phyloP scores from a whole-genome alignment of 441 rosid genomes.

The Brassica hybrid region DNA sequence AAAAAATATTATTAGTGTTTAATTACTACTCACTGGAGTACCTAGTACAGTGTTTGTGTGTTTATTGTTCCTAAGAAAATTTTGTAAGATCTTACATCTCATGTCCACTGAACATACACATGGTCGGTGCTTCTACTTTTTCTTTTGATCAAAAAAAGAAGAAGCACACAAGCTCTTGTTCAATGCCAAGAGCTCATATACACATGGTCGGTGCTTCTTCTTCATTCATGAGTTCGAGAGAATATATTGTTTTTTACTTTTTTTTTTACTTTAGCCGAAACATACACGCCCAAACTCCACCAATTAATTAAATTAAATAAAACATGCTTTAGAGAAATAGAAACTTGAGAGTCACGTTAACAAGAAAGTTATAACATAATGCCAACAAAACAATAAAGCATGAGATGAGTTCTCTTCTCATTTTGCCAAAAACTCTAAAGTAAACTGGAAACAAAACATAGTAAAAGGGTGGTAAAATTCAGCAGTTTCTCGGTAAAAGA shows the following conservation, averaged over 20 bases:
- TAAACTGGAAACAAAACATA: not conserved
- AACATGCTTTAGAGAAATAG: not conserved
- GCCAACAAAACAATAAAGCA: conserved; percentile 5
- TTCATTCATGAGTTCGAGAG: conserved; percentile 15
- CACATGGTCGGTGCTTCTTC: conserved; percentile 30
- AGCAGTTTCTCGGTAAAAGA: conserved; percentile 11
- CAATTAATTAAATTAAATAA: not conserved
- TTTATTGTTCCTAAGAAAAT: conserved; percentile 33
- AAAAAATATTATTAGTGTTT: not conserved
- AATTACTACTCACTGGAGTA: not conserved
- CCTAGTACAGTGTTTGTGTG: conserved; percentile 1
- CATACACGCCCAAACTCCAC: not conserved
- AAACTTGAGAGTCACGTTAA: conserved; percentile 9
- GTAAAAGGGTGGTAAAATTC: conserved; percentile 9
- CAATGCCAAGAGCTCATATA: not conserved
- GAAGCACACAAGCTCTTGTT: too few species aligned
- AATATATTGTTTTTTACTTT: not conserved
- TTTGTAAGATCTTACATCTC: conserved; percentile 18
- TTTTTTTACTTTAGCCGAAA: not conserved
- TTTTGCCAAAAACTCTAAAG: conserved; percentile 7
- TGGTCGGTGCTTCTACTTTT: conserved; percentile 16
- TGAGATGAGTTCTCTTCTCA: conserved; percentile 31
- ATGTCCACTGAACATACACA: conserved; percentile 31
- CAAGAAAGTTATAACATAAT: conserved; percentile 12
- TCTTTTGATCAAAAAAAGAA: too few species aligned